These are phyloP conservation scores for Fusarium oligoseptatum DNA, from an alignment of 2,329 filamentous ascomycete species.

Conservation along the genomic window DNA sequence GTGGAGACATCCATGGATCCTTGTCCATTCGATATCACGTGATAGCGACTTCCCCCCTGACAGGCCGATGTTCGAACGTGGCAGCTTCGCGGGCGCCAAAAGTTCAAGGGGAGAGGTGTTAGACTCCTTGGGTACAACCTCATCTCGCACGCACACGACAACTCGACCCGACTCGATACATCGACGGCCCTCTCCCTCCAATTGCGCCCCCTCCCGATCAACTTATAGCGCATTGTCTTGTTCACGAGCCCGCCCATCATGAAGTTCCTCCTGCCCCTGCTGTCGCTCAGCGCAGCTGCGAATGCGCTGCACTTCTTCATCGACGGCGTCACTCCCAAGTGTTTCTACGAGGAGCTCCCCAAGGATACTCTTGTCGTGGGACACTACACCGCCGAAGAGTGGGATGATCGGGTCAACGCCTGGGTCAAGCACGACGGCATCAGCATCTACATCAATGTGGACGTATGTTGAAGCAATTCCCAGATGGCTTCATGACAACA, in stretches of 20 bases:
- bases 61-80: constrained; percentile 63
- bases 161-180: constrained; percentile 2
- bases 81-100: constrained; percentile 58
- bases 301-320: constrained; percentile 97
- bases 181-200: constrained; percentile 10
- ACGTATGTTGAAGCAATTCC: constrained; percentile 63
- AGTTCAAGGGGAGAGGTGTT: constrained; percentile 33
- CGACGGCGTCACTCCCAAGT: constrained; percentile 87
- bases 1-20: neutral
- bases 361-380: constrained; percentile 98
- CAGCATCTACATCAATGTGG: constrained; percentile 90
- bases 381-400: constrained; percentile 89
- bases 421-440: constrained; percentile 83
- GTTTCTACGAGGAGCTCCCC: constrained; percentile 97
- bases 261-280: constrained; percentile 73
- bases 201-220: constrained; percentile 26
- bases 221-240: constrained; percentile 7
- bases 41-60: constrained; percentile 51
- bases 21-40: constrained; percentile 50
- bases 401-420: constrained; percentile 74
- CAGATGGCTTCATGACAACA: neutral
- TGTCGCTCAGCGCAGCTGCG: constrained; percentile 74
- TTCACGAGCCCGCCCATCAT: constrained; percentile 54
- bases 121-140: constrained; percentile 18
- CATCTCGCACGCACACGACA: constrained; percentile 28